Conservation (phyloP, 1,139 yeast species). For the Citeromyces siamensis region DNA sequence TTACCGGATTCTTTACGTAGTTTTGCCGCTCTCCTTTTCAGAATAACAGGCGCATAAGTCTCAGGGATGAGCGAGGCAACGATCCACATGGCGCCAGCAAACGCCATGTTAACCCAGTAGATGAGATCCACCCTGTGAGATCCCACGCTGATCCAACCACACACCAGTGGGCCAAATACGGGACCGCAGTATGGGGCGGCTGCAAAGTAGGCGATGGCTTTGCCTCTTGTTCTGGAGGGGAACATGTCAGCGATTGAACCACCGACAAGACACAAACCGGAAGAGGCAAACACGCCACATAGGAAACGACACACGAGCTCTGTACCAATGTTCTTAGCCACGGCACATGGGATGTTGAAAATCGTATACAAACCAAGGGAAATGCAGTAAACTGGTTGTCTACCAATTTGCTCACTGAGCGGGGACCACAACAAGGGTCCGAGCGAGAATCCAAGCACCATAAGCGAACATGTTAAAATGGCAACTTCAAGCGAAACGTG, state of each 20-base stretch:
- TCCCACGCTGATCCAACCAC: constrained; percentile 71
- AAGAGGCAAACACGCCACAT: constrained; percentile 78
- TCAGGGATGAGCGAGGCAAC: constrained; percentile 58
- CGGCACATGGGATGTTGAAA: constrained; percentile 83
- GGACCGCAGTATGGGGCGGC: constrained; percentile 94
- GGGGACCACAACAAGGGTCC: constrained; percentile 94
- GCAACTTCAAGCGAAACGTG: constrained; percentile 70
- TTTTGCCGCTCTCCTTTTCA: constrained; percentile 57
- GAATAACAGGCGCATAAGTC: constrained; percentile 82
- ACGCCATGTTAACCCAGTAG: constrained; percentile 88
- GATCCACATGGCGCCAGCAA: constrained; percentile 77
- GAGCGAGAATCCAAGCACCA: constrained; percentile 81
- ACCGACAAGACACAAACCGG: constrained; percentile 80
- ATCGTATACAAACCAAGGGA: constrained; percentile 65
- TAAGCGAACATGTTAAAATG: constrained; percentile 64
- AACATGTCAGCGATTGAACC: constrained; percentile 85
- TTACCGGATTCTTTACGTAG: constrained; percentile 76
- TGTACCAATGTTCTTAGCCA: constrained; percentile 75
- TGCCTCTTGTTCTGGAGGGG: constrained; percentile 70
- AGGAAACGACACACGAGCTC: constrained; percentile 70
- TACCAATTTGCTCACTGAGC: constrained; percentile 72
- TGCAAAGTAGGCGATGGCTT: constrained; percentile 83
- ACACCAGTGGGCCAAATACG: constrained; percentile 79
- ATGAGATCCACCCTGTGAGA: constrained; percentile 57
- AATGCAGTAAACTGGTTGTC: constrained; percentile 72